A percentile compares a stretch with the other conserved stretches of the same genome.
Evolutionary conservation across 2,329 filamentous ascomycete species (phyloP).

Genomic region (Neurospora crassa): DNA sequence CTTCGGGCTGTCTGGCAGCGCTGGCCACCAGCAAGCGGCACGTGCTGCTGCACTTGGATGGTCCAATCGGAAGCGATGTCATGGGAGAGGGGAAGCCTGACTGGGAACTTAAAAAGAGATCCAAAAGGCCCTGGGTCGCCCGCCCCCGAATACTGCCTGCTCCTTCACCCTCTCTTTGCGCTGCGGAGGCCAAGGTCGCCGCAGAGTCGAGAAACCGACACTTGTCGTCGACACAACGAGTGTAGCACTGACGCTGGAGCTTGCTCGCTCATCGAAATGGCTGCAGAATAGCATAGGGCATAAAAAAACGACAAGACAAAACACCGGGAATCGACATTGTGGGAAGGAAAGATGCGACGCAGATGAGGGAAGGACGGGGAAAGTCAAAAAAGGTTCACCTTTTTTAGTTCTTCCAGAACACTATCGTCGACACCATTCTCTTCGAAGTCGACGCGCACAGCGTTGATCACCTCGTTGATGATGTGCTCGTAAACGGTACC

Average conservation of each 20-base stretch:
- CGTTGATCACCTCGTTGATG: slow-evolving; percentile 80
- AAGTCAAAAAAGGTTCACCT: slow-evolving; percentile 49
- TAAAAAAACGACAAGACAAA: slow-evolving; percentile 1
- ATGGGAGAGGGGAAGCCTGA: slow-evolving; percentile 18
- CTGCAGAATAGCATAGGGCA: not conserved
- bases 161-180: slow-evolving; percentile 26
- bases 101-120: slow-evolving; percentile 39
- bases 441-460: slow-evolving; percentile 91
- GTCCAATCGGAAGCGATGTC: slow-evolving; percentile 19
- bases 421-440: slow-evolving; percentile 85
- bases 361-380: not conserved
- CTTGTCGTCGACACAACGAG: slow-evolving; percentile 6
- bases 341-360: slow-evolving; percentile 9
- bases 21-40: slow-evolving; percentile 5
- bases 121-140: slow-evolving; percentile 45
- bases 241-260: not conserved
- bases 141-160: slow-evolving; percentile 28
- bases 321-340: slow-evolving; percentile 11
- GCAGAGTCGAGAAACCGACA: slow-evolving; percentile 6
- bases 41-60: slow-evolving; percentile 9
- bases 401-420: slow-evolving; percentile 77
- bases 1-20: not conserved
- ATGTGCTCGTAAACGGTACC: slow-evolving; percentile 73
- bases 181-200: slow-evolving; percentile 14
- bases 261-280: not conserved